These are phyloP conservation scores for Phanerochaete sordida DNA, from an alignment of 768 basidiomycete genomes.

Conservation along the genomic window DNA sequence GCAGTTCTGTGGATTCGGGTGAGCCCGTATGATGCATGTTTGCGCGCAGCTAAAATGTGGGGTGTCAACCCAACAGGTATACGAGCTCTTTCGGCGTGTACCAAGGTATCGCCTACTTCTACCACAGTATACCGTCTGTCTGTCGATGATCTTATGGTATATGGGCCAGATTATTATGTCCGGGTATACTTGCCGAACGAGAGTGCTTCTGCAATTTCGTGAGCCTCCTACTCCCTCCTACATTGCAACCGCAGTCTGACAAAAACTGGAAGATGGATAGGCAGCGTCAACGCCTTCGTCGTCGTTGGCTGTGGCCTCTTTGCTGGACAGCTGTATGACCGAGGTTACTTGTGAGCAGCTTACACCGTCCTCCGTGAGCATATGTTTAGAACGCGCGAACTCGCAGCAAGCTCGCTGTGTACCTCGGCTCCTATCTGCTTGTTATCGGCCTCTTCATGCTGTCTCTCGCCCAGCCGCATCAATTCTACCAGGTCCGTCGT, in stretches of 20 bases:
- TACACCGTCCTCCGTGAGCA: too few species aligned
- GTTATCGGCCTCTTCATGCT: slow-evolving; percentile 26
- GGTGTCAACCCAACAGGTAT: slow-evolving; percentile 16
- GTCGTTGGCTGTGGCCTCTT: slow-evolving; percentile 38
- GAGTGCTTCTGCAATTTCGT: slow-evolving; percentile 23
- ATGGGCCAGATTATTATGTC: slow-evolving; percentile 22
- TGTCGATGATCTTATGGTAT: background rate
- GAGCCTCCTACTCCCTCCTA: background rate
- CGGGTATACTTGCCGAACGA: slow-evolving; percentile 28
- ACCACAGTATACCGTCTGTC: too few species aligned
- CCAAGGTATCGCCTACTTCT: slow-evolving; percentile 25
- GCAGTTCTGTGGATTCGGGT: slow-evolving; percentile 21
- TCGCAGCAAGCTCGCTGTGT: slow-evolving; percentile 20
- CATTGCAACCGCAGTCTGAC: background rate
- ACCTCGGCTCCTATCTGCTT: slow-evolving; percentile 25
- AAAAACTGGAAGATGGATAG: slow-evolving; percentile 42
- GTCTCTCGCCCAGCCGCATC: slow-evolving; percentile 27
- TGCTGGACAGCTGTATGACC: slow-evolving; percentile 42
- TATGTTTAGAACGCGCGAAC: slow-evolving; percentile 8
- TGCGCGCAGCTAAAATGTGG: background rate
- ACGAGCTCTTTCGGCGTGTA: slow-evolving; percentile 30
- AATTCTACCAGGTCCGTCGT: slow-evolving; percentile 41
- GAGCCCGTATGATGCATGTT: background rate
- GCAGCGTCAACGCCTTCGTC: slow-evolving; percentile 45
- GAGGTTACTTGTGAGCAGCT: slow-evolving; percentile 44